Conservation (phyloP, 139 green algal genomes). For the Chlorella vulgaris region DNA sequence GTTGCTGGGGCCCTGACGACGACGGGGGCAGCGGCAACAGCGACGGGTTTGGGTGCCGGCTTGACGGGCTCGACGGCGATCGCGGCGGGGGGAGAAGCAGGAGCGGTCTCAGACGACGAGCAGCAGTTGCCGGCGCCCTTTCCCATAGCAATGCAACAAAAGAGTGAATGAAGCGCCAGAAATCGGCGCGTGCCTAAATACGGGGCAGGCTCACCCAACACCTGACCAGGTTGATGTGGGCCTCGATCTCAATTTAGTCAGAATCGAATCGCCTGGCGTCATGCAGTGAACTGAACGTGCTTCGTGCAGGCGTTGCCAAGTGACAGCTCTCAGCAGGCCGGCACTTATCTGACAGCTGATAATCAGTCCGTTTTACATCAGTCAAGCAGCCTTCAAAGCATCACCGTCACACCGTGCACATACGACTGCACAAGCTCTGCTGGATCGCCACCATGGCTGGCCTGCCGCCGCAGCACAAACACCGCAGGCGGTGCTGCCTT, state of each 20-base stretch:
- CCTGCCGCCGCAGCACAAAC: conserved; percentile 3
- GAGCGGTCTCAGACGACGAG: background rate
- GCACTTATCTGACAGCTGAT: too few species aligned
- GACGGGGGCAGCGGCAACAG: background rate
- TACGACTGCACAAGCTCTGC: conserved; percentile 8
- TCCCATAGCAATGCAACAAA: background rate
- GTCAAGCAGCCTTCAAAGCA: too few species aligned
- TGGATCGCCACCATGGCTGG: too few species aligned
- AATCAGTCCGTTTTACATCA: too few species aligned
- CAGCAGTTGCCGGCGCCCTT: conserved; percentile 17
- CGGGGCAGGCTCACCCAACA: background rate
- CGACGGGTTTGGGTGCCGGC: background rate
- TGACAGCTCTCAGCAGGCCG: too few species aligned
- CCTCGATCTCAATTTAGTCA: too few species aligned
- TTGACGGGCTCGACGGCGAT: background rate
- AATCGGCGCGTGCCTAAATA: background rate
- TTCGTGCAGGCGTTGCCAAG: too few species aligned
- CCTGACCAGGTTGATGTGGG: too few species aligned
- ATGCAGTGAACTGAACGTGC: too few species aligned
- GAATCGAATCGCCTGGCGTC: too few species aligned
- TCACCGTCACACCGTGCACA: background rate
- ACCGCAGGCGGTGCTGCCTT: background rate
- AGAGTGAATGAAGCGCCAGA: background rate
- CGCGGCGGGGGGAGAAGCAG: background rate
- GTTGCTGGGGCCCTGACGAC: background rate